Evolutionary conservation across 202 grass and related monocot genomes (phyloP).

Genomic region (Sporobolus alterniflorus): DNA sequence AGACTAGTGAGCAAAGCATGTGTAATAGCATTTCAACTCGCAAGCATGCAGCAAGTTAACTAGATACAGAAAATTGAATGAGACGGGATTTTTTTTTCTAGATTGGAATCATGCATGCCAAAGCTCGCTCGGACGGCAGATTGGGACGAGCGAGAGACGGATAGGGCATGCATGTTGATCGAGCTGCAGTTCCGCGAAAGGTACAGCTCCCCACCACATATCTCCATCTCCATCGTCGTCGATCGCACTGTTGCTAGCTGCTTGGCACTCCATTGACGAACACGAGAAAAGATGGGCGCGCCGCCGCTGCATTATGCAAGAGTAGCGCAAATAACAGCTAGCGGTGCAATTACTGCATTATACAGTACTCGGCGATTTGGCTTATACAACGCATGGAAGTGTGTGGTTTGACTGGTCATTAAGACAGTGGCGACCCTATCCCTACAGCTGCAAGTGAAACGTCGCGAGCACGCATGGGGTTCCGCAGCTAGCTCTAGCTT

Average conservation of each 20-base stretch:
- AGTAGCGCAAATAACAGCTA: no score
- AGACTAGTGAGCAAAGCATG: not conserved
- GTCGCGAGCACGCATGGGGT: not conserved
- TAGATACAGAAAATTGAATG: not conserved
- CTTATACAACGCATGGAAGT: not conserved
- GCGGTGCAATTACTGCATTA: no score
- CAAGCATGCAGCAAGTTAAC: not conserved
- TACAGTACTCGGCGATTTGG: not conserved
- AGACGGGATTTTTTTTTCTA: no score
- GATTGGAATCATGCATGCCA: no score
- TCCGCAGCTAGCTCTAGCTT: no score
- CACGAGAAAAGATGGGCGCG: constrained; percentile 9
- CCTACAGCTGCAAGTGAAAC: not conserved
- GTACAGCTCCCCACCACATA: not conserved
- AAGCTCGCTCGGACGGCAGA: not conserved
- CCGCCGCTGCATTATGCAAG: not conserved
- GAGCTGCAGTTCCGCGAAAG: not conserved
- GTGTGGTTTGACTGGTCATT: no score
- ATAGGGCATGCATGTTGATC: not conserved
- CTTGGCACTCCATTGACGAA: not conserved
- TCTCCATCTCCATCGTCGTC: not conserved
- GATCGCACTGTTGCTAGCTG: no score
- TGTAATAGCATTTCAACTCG: not conserved
- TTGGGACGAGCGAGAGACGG: not conserved
- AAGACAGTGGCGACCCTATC: no score